phyloP scores from a whole-genome alignment of 2,329 filamentous ascomycete genomes.

The Colletotrichum chlorophyti region DNA sequence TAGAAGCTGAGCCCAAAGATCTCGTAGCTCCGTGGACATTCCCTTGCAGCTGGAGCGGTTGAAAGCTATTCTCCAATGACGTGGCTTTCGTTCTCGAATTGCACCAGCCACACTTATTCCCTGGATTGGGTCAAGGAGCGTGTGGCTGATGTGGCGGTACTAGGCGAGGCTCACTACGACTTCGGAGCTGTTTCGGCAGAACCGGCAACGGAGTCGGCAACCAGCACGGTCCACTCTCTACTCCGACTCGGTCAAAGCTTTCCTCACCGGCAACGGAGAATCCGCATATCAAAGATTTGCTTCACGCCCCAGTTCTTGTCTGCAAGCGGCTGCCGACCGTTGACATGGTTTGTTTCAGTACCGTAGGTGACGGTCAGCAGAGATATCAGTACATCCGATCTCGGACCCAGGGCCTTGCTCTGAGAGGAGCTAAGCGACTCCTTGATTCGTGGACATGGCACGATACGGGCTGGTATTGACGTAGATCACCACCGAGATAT shows the following conservation, averaged over 20 bases:
- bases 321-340: too few relatives aligned
- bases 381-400: too few relatives aligned
- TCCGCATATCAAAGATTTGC: background rate
- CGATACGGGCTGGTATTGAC: too few relatives aligned
- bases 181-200: slow-evolving; percentile 12
- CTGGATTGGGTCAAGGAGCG: background rate
- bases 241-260: background rate
- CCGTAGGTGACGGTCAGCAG: too few relatives aligned
- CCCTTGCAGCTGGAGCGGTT: background rate
- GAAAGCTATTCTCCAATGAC: slow-evolving; percentile 29
- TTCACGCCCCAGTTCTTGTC: background rate
- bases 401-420: too few relatives aligned
- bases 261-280: background rate
- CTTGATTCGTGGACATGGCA: too few relatives aligned
- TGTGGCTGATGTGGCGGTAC: background rate
- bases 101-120: slow-evolving; percentile 1
- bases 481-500: too few relatives aligned
- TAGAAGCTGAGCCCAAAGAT: background rate
- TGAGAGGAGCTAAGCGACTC: too few relatives aligned
- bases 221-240: slow-evolving; percentile 2
- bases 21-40: background rate
- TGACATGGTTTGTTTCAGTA: too few relatives aligned
- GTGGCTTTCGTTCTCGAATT: slow-evolving; percentile 5
- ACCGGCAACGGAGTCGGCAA: slow-evolving; percentile 5
- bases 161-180: background rate